Evolutionary conservation across 371 early-diverging fungal species (phyloP).

Genomic region (Mucor mucedo): DNA sequence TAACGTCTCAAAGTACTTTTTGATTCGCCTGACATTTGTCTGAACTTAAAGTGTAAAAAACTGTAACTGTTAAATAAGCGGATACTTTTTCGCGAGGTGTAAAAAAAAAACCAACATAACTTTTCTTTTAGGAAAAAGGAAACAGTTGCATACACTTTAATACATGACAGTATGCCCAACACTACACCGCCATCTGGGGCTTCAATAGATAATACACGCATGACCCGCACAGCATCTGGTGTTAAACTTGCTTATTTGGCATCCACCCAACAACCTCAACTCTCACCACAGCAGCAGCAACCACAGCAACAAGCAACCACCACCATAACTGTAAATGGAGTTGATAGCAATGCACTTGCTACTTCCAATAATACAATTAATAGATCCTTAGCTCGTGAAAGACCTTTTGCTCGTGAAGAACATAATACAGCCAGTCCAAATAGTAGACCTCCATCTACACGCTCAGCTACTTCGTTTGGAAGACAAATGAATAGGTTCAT

Average conservation of each 20-base stretch:
- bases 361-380: not conserved
- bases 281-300: not conserved
- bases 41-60: too few relatives aligned
- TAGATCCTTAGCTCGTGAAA: slow-evolving; percentile 39
- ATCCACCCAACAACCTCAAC: slow-evolving; percentile 11
- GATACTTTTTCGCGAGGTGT: too few relatives aligned
- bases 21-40: too few relatives aligned
- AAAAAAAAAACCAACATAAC: too few relatives aligned
- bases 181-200: slow-evolving; percentile 13
- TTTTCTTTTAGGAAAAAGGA: too few relatives aligned
- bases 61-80: too few relatives aligned
- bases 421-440: slow-evolving; percentile 20
- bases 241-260: slow-evolving; percentile 28
- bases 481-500: slow-evolving; percentile 33
- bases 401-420: slow-evolving; percentile 48
- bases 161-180: slow-evolving; percentile 15
- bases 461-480: slow-evolving; percentile 48
- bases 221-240: slow-evolving; percentile 23
- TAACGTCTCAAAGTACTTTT: too few relatives aligned
- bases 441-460: slow-evolving; percentile 46
- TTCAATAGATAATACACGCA: slow-evolving; percentile 21
- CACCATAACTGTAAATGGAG: not conserved
- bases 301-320: slow-evolving; percentile 3
- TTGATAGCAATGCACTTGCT: not conserved
- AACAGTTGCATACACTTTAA: too few relatives aligned